phyloP scores from a whole-genome alignment of 257 asterid species.

The Marsdenia floribunda region DNA sequence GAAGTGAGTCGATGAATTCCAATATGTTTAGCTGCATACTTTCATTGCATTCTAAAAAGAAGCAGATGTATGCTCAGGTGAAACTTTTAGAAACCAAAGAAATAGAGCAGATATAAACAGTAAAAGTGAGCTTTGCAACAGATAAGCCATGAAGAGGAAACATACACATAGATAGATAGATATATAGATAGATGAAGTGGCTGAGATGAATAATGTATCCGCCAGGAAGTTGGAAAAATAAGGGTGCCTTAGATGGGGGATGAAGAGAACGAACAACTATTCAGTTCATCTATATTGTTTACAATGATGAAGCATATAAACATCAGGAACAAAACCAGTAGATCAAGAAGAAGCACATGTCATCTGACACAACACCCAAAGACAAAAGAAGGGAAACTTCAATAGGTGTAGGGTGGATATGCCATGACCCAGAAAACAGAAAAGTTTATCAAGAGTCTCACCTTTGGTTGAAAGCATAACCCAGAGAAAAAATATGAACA shows the following conservation, averaged over 20 bases:
- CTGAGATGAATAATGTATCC: background rate
- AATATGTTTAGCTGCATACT: background rate
- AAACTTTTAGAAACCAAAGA: background rate
- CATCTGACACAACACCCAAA: background rate
- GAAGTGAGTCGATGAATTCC: background rate
- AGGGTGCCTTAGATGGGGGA: background rate
- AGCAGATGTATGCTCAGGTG: background rate
- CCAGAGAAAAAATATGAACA: constrained; percentile 66
- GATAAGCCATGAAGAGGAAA: background rate
- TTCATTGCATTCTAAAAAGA: background rate
- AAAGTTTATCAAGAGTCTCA: constrained; percentile 22
- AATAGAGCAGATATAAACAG: background rate
- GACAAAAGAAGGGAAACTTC: background rate
- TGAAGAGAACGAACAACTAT: background rate
- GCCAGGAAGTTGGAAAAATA: background rate
- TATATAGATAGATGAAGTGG: background rate
- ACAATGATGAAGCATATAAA: background rate
- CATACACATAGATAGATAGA: too few species aligned
- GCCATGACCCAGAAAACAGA: background rate
- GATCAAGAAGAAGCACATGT: background rate
- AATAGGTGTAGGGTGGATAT: background rate
- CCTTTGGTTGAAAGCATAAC: constrained; percentile 61
- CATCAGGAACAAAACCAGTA: background rate
- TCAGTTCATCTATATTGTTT: background rate
- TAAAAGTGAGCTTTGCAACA: background rate